These are phyloP conservation scores for Phylloporus sp. DNA, from an alignment of 768 basidiomycete species.

Conservation along the genomic window DNA sequence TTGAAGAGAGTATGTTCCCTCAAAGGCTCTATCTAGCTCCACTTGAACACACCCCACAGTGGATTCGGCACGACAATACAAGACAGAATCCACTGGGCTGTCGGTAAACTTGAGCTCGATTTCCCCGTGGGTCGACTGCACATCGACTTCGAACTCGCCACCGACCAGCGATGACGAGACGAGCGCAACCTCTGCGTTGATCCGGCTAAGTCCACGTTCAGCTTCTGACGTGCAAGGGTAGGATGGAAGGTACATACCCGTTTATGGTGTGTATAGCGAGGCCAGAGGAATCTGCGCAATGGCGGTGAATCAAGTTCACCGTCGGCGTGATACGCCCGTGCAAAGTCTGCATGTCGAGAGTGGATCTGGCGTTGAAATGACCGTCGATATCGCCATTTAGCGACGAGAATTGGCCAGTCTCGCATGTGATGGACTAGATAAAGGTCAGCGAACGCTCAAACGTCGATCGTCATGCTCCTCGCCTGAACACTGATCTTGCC, in stretches of 20 bases:
- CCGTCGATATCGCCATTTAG: slow-evolving; percentile 46
- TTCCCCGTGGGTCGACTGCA: slow-evolving; percentile 27
- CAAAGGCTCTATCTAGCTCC: slow-evolving; percentile 35
- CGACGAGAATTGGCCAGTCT: slow-evolving; percentile 29
- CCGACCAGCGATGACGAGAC: slow-evolving; percentile 25
- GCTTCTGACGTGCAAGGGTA: not conserved
- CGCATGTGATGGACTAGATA: slow-evolving; percentile 32
- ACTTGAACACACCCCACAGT: slow-evolving; percentile 25
- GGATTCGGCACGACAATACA: slow-evolving; percentile 30
- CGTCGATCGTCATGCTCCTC: not conserved
- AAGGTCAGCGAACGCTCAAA: slow-evolving; percentile 1
- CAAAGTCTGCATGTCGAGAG: slow-evolving; percentile 33
- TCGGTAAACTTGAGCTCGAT: slow-evolving; percentile 27
- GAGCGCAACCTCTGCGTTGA: slow-evolving; percentile 27
- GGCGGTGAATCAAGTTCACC: slow-evolving; percentile 34
- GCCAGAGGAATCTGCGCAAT: slow-evolving; percentile 20
- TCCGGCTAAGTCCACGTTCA: slow-evolving; percentile 14
- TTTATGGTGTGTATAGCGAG: slow-evolving; percentile 38
- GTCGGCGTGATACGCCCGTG: slow-evolving; percentile 38
- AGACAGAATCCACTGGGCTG: slow-evolving; percentile 34
- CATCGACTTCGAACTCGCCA: slow-evolving; percentile 31
- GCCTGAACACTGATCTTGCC: slow-evolving; percentile 34
- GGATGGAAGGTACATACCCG: slow-evolving; percentile 30
- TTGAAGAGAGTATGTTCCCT: slow-evolving; percentile 36
- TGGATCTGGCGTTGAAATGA: slow-evolving; percentile 32